Evolutionary conservation across 345 rosid genomes (phyloP).

Genomic region (Trapa bicornis): DNA sequence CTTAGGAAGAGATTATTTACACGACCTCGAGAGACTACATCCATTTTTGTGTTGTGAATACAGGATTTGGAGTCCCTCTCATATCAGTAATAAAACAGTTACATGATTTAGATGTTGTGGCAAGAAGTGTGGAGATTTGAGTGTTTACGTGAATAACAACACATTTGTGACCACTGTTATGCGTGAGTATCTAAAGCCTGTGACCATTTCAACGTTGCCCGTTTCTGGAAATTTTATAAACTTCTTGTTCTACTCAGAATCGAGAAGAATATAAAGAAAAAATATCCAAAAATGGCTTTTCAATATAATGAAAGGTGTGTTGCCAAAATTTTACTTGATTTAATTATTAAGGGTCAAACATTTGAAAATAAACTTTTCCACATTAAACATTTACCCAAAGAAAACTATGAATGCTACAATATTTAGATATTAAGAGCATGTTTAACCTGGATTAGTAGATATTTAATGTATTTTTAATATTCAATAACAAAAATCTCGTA

Average conservation of each 20-base stretch:
- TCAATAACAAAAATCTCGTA: too few species aligned
- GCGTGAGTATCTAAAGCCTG: constrained; percentile 1
- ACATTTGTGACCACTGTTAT: background rate
- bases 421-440: too few species aligned
- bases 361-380: too few species aligned
- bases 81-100: constrained; percentile 34
- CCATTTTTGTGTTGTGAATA: constrained; percentile 37
- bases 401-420: too few species aligned
- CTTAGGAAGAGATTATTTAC: constrained; percentile 24
- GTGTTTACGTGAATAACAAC: background rate
- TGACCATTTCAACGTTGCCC: background rate
- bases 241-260: background rate
- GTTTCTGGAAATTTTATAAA: background rate
- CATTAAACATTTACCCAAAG: too few species aligned
- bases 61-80: constrained; percentile 36
- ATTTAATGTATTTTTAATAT: too few species aligned
- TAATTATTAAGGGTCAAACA: too few species aligned
- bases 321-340: too few species aligned
- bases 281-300: too few species aligned
- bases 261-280: too few species aligned
- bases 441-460: too few species aligned
- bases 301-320: too few species aligned
- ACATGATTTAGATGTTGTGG: constrained; percentile 14
- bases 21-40: constrained; percentile 8
- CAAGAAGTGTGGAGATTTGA: constrained; percentile 6